phyloP scores from a whole-genome alignment of 2,329 filamentous ascomycete genomes.

The Fusarium austroafricanum region DNA sequence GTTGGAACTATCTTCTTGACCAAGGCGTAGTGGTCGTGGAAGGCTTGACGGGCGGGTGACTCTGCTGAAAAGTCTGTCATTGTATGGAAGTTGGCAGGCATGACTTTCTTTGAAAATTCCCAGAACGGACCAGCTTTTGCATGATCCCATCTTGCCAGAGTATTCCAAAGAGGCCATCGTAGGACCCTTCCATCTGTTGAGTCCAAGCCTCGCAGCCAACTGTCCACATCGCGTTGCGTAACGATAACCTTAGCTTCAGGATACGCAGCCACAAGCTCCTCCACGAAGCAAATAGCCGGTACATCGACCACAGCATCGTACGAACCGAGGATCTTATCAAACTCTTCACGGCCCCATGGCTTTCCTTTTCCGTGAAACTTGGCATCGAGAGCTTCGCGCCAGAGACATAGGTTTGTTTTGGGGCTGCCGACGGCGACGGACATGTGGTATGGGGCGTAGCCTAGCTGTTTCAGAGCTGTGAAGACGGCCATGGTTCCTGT shows the following conservation, averaged over 20 bases:
- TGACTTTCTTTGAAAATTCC: conserved; percentile 26
- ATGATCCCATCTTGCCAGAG: conserved; percentile 17
- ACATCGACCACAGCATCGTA: conserved; percentile 28
- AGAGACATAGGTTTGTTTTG: conserved; percentile 23
- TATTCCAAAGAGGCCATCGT: conserved; percentile 36
- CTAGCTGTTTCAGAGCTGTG: conserved; percentile 20
- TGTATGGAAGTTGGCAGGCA: conserved; percentile 16
- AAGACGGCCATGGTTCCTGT: conserved; percentile 17
- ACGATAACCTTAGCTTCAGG: conserved; percentile 34
- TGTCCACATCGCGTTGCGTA: conserved; percentile 17
- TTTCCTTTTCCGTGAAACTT: conserved; percentile 30
- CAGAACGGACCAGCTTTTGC: conserved; percentile 22
- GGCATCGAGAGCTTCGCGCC: conserved; percentile 37
- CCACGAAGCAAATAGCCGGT: conserved; percentile 29
- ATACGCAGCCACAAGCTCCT: conserved; percentile 33
- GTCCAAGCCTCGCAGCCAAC: conserved; percentile 33
- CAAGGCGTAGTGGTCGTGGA: conserved; percentile 12
- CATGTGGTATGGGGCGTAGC: conserved; percentile 33
- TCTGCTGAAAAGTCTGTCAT: conserved; percentile 21
- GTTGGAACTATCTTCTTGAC: conserved; percentile 3
- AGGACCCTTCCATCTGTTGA: conserved; percentile 16
- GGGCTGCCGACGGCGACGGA: conserved; percentile 9
- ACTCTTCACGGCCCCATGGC: conserved; percentile 29
- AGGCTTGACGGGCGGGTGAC: conserved; percentile 20
- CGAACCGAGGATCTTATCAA: conserved; percentile 28